These are phyloP conservation scores for Pyrrhoderma lamaoense DNA, from an alignment of 1,284 basidiomycete species.

Conservation along the genomic window DNA sequence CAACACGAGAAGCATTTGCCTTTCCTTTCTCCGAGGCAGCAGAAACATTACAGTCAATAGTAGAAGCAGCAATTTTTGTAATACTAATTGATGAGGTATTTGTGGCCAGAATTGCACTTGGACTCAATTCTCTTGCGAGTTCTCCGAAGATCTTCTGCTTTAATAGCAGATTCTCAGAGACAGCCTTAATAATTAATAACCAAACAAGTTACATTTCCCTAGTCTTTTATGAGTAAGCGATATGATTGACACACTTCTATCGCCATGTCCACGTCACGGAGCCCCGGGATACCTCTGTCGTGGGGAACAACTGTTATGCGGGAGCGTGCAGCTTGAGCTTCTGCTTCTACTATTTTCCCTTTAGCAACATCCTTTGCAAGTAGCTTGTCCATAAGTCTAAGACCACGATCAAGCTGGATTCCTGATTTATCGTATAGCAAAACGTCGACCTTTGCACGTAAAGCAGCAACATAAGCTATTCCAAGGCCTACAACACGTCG, in stretches of 20 bases:
- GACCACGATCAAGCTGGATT: conserved; percentile 63
- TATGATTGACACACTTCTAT: conserved; percentile 65
- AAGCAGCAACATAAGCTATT: conserved; percentile 79
- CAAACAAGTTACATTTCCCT: not conserved
- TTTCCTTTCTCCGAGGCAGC: conserved; percentile 57
- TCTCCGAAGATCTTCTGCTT: conserved; percentile 77
- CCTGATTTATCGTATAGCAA: conserved; percentile 63
- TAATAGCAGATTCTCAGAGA: conserved; percentile 77
- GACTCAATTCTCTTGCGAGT: conserved; percentile 62
- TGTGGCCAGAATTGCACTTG: conserved; percentile 78
- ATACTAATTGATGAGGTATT: conserved; percentile 96
- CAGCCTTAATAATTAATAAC: conserved; percentile 51
- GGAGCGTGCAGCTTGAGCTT: conserved; percentile 67
- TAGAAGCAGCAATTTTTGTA: conserved; percentile 84
- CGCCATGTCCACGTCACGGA: conserved; percentile 81
- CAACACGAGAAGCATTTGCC: conserved; percentile 59
- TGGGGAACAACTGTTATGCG: conserved; percentile 50
- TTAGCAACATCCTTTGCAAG: conserved; percentile 87
- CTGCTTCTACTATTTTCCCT: conserved; percentile 66
- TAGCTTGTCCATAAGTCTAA: conserved; percentile 71
- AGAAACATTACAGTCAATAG: conserved; percentile 48
- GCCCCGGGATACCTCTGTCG: conserved; percentile 40
- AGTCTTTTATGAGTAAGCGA: not conserved
- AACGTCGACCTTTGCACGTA: conserved; percentile 72
- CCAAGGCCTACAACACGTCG: conserved; percentile 64